Percentiles rank a stretch among this genome's conserved stretches.
These are phyloP conservation scores for Metschnikowia gelsemii DNA, from an alignment of 805 yeast species.

Conservation along the genomic window DNA sequence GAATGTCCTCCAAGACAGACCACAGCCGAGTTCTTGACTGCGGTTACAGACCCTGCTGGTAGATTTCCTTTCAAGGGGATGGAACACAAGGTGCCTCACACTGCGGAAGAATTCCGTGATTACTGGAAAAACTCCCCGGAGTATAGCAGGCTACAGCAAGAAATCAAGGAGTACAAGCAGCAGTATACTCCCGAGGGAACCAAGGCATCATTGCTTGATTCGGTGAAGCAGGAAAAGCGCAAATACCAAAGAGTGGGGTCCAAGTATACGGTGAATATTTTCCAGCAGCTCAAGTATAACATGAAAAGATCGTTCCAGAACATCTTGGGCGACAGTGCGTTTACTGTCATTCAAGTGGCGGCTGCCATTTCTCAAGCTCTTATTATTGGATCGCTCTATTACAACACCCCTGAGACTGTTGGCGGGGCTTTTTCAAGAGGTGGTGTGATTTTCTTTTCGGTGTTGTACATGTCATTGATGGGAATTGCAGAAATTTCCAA, in stretches of 20 bases:
- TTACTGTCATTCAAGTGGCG: conserved; percentile 42
- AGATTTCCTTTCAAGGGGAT: conserved; percentile 49
- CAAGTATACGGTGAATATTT: conserved; percentile 43
- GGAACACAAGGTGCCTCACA: conserved; percentile 54
- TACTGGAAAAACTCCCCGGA: conserved; percentile 54
- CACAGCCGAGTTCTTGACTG: conserved; percentile 69
- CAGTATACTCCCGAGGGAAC: conserved; percentile 10
- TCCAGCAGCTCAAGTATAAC: conserved; percentile 50
- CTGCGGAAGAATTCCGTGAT: conserved; percentile 59
- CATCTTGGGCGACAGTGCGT: conserved; percentile 55
- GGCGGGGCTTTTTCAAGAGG: conserved; percentile 63
- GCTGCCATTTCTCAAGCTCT: conserved; percentile 59
- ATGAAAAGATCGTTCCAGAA: conserved; percentile 54
- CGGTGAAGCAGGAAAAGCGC: conserved; percentile 39
- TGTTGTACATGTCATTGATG: conserved; percentile 52
- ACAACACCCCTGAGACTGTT: conserved; percentile 49
- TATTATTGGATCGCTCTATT: conserved; percentile 62
- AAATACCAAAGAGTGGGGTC: conserved; percentile 38
- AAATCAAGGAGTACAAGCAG: conserved; percentile 21
- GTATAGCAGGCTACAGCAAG: conserved; percentile 21
- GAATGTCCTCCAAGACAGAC: conserved; percentile 63
- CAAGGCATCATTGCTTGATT: conserved; percentile 31
- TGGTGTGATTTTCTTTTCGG: conserved; percentile 59
- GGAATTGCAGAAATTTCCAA: conserved; percentile 46
- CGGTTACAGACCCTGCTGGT: conserved; percentile 66